Evolutionary conservation across 768 basidiomycete genomes (phyloP), one percentile per base, ranked within the genome.

Genomic region (Hygrophoropsis aurantiaca): DNA sequence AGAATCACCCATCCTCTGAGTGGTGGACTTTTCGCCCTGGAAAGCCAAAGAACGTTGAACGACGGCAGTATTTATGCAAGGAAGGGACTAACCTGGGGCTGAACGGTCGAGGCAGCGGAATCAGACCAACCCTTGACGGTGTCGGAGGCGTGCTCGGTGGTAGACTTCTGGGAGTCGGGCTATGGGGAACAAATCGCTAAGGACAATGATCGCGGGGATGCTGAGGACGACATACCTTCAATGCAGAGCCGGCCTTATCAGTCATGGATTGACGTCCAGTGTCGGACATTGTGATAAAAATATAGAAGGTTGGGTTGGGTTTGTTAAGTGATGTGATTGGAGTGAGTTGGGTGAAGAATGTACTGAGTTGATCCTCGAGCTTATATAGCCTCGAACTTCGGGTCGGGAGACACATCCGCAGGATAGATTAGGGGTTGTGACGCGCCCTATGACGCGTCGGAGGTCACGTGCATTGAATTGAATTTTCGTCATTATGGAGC

Each of bases 121-220:
- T 82, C 81, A 33, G 61, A 49, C 44, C 59, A 67, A 50, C 79
- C 75, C 57, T 78, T 80, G 54, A 74, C 6, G 32, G 56, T 61
- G 66, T 84, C 82, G 40, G 72, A 61, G 8, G 69, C 52, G 19
- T 79, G 71, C 70, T 84, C 81, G 23, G 71, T 64, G 46, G 65
- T 69, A n/a, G 69, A 50, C 70, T 84, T 84, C 70, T 82, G 68
- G 25, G 75, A 77, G 53, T 83, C 81, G 55, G 81, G 80, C 80
- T 82, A n/a, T n/a, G n/a, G 42, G 4, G 48, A 25, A 41, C 4
- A 21, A 21, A 30, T 19, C 24, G 25, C 30, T 10, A 20, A 7
- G 11, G 3, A 16, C 27, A 20, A 25, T 19, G 33, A 27, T 7
- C 21, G 24, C 20, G n/a, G 35, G 5, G 4, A 20, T 21, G 18